Conservation (phyloP, 345 rosid genomes). For the Reutealis trisperma region DNA sequence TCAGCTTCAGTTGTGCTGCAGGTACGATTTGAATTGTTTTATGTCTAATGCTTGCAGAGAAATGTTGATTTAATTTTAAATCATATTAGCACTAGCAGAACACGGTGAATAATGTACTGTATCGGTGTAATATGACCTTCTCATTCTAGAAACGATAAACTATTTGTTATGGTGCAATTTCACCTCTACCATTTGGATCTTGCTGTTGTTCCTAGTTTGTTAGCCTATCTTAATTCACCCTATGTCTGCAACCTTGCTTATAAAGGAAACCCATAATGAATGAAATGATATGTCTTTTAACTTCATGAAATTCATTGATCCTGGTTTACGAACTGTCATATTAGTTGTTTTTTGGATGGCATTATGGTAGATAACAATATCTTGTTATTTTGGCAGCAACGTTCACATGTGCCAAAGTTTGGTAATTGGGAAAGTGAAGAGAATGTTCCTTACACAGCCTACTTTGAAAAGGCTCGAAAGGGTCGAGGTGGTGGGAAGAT, state of each 20-base stretch:
- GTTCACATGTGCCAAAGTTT: slow-evolving; percentile 74
- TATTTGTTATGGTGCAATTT: too few species aligned
- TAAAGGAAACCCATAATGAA: too few species aligned
- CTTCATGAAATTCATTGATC: background rate
- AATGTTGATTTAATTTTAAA: background rate
- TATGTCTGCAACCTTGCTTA: background rate
- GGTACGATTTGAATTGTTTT: background rate
- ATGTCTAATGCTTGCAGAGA: background rate
- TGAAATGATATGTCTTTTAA: background rate
- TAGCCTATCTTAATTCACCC: background rate
- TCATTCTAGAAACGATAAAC: too few species aligned
- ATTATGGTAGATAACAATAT: slow-evolving; percentile 20
- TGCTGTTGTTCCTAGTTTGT: background rate
- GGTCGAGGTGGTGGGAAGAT: slow-evolving; percentile 58
- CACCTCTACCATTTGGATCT: background rate
- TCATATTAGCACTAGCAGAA: background rate
- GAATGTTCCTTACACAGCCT: slow-evolving; percentile 83
- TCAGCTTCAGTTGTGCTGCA: background rate
- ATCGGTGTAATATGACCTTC: background rate
- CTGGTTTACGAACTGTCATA: background rate
- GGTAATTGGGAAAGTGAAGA: slow-evolving; percentile 89
- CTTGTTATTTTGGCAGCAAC: slow-evolving; percentile 48
- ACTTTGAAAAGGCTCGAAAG: slow-evolving; percentile 80
- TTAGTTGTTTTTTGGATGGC: background rate
- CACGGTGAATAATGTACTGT: background rate